Evolutionary conservation across 768 basidiomycete genomes (phyloP).

Genomic region (Mycena capillaripes): DNA sequence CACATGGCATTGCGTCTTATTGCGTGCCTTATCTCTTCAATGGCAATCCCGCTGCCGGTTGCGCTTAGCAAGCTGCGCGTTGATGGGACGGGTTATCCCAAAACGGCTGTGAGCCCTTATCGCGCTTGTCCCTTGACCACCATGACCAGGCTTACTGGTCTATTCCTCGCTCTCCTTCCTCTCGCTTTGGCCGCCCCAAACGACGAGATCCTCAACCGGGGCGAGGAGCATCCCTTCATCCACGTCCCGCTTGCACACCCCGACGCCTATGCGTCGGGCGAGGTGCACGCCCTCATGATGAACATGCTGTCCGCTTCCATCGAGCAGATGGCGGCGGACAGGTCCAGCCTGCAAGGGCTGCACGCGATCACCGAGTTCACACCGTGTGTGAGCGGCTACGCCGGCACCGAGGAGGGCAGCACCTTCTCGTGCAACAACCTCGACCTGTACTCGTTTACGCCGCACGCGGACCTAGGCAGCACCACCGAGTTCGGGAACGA

Average conservation of each 20-base stretch:
- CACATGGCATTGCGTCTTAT: no score
- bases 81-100: no score
- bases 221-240: constrained; percentile 32
- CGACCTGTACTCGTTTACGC: constrained; percentile 35
- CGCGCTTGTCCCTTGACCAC: constrained; percentile 10
- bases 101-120: neutral
- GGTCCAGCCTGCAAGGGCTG: constrained; percentile 14
- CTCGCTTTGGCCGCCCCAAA: constrained; percentile 9
- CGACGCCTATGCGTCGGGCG: constrained; percentile 34
- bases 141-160: constrained; percentile 11
- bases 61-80: no score
- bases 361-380: constrained; percentile 29
- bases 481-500: constrained; percentile 32
- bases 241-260: constrained; percentile 32
- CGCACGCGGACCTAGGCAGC: constrained; percentile 32
- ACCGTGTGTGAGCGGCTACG: constrained; percentile 34
- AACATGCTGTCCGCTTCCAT: constrained; percentile 25
- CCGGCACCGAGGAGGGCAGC: constrained; percentile 29
- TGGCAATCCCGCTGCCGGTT: no score
- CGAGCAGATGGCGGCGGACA: constrained; percentile 23
- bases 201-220: constrained; percentile 19
- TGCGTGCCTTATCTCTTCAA: no score
- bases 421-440: constrained; percentile 34
- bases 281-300: constrained; percentile 37
- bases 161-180: constrained; percentile 12